A percentile compares a stretch with the other conserved stretches of the same genome.
phyloP scores from a whole-genome alignment of 345 rosid genomes.

The Linum tenue region DNA sequence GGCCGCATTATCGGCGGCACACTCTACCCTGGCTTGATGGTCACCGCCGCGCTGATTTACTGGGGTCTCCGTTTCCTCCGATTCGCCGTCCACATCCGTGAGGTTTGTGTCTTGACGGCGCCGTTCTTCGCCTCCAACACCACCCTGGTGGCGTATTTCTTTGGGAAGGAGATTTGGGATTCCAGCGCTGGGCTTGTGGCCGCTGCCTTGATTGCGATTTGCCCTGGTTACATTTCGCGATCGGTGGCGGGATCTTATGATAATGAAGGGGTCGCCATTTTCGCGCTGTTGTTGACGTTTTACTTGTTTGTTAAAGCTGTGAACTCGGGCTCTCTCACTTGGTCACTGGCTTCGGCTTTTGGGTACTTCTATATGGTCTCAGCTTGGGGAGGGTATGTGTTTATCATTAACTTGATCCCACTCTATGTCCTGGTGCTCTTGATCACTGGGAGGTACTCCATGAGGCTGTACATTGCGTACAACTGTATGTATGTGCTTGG shows the following conservation, averaged over 20 bases:
- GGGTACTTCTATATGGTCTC: constrained; percentile 98
- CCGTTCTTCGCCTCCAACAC: constrained; percentile 97
- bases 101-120: constrained; percentile 90
- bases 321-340: constrained; percentile 79
- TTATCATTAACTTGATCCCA: constrained; percentile 87
- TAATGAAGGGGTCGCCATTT: constrained; percentile 90
- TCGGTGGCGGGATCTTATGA: constrained; percentile 97
- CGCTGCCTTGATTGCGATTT: constrained; percentile 75
- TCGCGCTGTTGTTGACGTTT: constrained; percentile 78
- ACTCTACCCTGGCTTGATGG: constrained; percentile 89
- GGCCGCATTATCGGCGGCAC: constrained; percentile 96
- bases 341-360: constrained; percentile 89
- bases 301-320: constrained; percentile 87
- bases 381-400: constrained; percentile 99
- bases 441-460: constrained; percentile 88
- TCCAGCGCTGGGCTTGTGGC: constrained; percentile 92
- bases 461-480: constrained; percentile 88
- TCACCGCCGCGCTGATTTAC: constrained; percentile 74
- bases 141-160: constrained; percentile 84
- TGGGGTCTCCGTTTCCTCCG: constrained; percentile 62
- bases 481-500: constrained; percentile 88
- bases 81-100: constrained; percentile 87
- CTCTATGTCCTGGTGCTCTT: constrained; percentile 85
- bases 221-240: constrained; percentile 96
- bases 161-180: constrained; percentile 99